Percentiles rank a stretch among this genome's conserved stretches.
These are phyloP conservation scores for Chloris gayana DNA, from an alignment of 176 grass and related monocot genomes.

Conservation along the genomic window DNA sequence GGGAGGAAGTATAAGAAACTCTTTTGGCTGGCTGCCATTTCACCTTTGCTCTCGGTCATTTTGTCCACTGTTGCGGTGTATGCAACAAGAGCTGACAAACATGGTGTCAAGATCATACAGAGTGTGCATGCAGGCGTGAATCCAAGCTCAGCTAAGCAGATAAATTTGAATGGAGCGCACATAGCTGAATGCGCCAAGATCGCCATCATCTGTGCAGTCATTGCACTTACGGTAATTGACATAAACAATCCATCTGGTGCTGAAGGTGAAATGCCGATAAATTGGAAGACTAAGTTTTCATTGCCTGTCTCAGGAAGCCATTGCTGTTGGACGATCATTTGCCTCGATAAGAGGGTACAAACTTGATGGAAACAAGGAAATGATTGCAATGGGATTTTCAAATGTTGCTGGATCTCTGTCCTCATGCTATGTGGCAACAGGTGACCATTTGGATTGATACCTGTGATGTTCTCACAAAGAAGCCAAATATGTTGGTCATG, in stretches of 20 bases:
- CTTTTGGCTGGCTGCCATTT: conserved; percentile 83
- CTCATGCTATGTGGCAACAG: conserved; percentile 96
- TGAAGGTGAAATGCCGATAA: background rate
- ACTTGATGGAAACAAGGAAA: conserved; percentile 95
- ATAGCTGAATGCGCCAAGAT: conserved; percentile 74
- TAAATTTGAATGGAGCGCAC: conserved; percentile 62
- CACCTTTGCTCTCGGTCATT: conserved; percentile 75
- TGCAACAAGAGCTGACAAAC: conserved; percentile 71
- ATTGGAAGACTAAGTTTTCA: background rate
- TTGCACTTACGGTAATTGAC: conserved; percentile 71
- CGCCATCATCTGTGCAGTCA: conserved; percentile 76
- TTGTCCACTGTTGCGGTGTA: conserved; percentile 77
- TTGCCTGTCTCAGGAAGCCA: conserved; percentile 78
- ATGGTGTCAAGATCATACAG: conserved; percentile 96
- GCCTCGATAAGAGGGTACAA: conserved; percentile 81
- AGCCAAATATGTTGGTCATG: background rate
- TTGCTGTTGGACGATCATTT: conserved; percentile 92
- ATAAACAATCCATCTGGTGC: background rate
- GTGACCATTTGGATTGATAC: conserved; percentile 35
- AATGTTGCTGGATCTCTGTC: conserved; percentile 91
- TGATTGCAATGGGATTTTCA: conserved; percentile 90
- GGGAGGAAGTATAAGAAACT: conserved; percentile 84
- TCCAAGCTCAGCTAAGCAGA: conserved; percentile 74
- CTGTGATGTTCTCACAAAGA: background rate
- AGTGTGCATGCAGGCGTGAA: conserved; percentile 69